phyloP scores from a whole-genome alignment of 2,329 filamentous ascomycete species.

The Podosphaera aphanis region DNA sequence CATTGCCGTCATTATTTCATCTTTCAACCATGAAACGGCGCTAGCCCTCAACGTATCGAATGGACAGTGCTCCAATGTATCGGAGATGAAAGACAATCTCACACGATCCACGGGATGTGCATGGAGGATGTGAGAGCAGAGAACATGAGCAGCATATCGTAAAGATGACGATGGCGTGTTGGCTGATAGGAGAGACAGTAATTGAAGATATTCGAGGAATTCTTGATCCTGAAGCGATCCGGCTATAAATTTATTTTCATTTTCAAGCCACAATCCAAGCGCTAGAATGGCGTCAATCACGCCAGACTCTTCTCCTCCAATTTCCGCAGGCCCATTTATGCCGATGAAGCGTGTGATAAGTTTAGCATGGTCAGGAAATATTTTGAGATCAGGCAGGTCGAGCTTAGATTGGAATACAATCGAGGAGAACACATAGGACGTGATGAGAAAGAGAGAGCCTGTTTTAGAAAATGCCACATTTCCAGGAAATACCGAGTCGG shows the following conservation, averaged over 20 bases:
- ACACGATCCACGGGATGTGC: constrained; percentile 33
- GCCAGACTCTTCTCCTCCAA: constrained; percentile 25
- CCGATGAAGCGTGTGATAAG: constrained; percentile 30
- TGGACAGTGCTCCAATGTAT: constrained; percentile 41
- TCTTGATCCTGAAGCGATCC: constrained; percentile 17
- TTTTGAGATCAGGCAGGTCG: constrained; percentile 26
- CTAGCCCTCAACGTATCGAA: constrained; percentile 38
- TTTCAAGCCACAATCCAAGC: constrained; percentile 34
- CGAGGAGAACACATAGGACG: constrained; percentile 38
- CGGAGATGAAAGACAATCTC: constrained; percentile 36
- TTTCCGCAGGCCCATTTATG: constrained; percentile 22
- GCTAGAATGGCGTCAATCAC: constrained; percentile 35
- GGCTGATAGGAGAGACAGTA: constrained; percentile 17
- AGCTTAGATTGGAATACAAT: constrained; percentile 35
- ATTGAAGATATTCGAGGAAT: constrained; percentile 37
- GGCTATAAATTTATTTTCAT: constrained; percentile 22
- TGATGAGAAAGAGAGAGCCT: constrained; percentile 33
- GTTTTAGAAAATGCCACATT: constrained; percentile 34
- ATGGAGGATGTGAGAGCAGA: constrained; percentile 21
- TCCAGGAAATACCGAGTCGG: constrained; percentile 23
- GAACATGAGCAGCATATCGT: constrained; percentile 17
- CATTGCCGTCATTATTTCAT: constrained; percentile 28
- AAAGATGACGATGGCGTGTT: constrained; percentile 18
- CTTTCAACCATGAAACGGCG: constrained; percentile 38
- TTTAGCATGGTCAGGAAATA: constrained; percentile 35